phyloP scores from a whole-genome alignment of 1,284 basidiomycete species.

The Vanrija sp. region DNA sequence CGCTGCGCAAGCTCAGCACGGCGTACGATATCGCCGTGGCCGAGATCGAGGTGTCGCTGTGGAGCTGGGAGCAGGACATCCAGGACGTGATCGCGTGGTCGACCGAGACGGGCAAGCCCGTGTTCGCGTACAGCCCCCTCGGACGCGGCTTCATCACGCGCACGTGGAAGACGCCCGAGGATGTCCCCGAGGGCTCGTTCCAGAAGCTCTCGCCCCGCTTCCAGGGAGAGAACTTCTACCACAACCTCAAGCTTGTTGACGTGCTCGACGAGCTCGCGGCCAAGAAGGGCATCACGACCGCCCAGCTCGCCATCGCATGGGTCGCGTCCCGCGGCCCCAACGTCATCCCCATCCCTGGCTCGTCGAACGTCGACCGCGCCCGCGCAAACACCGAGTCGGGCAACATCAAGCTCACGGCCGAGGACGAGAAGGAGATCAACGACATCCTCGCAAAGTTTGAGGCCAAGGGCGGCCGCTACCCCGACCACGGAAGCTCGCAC shows the following conservation, averaged over 20 bases:
- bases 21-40: slow-evolving; percentile 49
- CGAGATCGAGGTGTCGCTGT: slow-evolving; percentile 58
- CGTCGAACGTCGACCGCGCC: slow-evolving; percentile 52
- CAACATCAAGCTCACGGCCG: slow-evolving; percentile 50
- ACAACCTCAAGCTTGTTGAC: slow-evolving; percentile 59
- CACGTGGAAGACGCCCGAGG: slow-evolving; percentile 52
- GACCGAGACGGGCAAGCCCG: slow-evolving; percentile 54
- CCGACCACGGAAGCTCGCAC: slow-evolving; percentile 7
- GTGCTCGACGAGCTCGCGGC: slow-evolving; percentile 52
- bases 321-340: slow-evolving; percentile 39
- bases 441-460: slow-evolving; percentile 46
- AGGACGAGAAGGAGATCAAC: slow-evolving; percentile 46
- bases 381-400: slow-evolving; percentile 53
- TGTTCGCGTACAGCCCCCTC: slow-evolving; percentile 61
- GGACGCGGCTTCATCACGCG: slow-evolving; percentile 61
- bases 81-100: slow-evolving; percentile 46
- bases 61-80: slow-evolving; percentile 53
- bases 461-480: slow-evolving; percentile 31
- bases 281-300: slow-evolving; percentile 55
- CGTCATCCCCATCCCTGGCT: slow-evolving; percentile 59
- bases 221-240: slow-evolving; percentile 53
- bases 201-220: slow-evolving; percentile 35
- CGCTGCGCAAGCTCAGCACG: neutral
- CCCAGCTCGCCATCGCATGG: slow-evolving; percentile 64
- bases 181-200: slow-evolving; percentile 53